Percentiles rank a stretch among this genome's conserved stretches.
Evolutionary conservation across 768 basidiomycete genomes (phyloP).

Genomic region (Porphyrellus cyaneotinctus): DNA sequence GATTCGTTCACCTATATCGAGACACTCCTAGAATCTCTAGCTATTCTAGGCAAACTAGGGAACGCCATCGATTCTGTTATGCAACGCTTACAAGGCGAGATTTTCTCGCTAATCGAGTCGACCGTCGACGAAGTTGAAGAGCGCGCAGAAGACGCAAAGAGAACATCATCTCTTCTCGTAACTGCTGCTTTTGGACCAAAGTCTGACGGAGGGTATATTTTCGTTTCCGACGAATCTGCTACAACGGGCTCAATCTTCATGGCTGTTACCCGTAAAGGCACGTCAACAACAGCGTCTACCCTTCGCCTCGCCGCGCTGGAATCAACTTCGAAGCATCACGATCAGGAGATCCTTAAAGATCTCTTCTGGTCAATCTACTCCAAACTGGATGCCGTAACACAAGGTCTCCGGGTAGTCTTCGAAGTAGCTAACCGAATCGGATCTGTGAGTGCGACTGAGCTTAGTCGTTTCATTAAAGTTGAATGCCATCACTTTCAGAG

Average conservation of each 20-base stretch:
- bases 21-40: constrained; percentile 86
- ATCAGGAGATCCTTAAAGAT: constrained; percentile 85
- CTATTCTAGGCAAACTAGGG: constrained; percentile 85
- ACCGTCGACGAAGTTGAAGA: constrained; percentile 93
- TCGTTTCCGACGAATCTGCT: constrained; percentile 29
- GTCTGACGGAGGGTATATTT: constrained; percentile 53
- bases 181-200: constrained; percentile 37
- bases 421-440: constrained; percentile 91
- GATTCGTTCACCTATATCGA: constrained; percentile 95
- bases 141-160: constrained; percentile 72
- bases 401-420: constrained; percentile 84
- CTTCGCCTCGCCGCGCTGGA: constrained; percentile 73
- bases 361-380: constrained; percentile 98
- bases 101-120: constrained; percentile 78
- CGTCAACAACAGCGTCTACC: constrained; percentile 43
- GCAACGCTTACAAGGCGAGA: constrained; percentile 79
- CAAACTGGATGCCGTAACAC: constrained; percentile 89
- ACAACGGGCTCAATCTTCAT: constrained; percentile 21
- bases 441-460: constrained; percentile 54
- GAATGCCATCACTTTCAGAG: constrained; percentile 44
- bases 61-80: constrained; percentile 76
- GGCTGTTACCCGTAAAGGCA: constrained; percentile 19
- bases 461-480: neutral
- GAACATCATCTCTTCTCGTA: constrained; percentile 38
- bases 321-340: constrained; percentile 62